phyloP scores from a whole-genome alignment of 345 rosid genomes.

The Eucalyptus dawsonii region DNA sequence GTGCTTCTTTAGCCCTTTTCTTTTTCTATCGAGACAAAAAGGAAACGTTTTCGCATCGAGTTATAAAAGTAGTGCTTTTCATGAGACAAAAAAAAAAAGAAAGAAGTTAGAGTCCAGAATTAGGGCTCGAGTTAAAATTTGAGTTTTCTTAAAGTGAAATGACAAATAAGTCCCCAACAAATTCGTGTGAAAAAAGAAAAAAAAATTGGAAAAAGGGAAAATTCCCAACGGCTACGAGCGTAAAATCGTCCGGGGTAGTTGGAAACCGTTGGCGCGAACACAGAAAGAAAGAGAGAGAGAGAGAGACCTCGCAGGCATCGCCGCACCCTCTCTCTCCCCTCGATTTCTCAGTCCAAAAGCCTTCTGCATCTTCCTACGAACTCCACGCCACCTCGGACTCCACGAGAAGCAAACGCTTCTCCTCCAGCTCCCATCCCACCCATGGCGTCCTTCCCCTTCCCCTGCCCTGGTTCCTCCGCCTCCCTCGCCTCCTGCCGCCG shows the following conservation, averaged over 20 bases:
- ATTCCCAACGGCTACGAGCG: not conserved
- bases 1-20: not conserved
- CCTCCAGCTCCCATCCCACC: not conserved
- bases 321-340: not conserved
- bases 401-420: not conserved
- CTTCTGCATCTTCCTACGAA: not conserved
- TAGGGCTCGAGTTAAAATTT: not conserved
- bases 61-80: not conserved
- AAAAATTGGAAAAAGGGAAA: not conserved
- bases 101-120: rapidly evolving
- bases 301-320: not conserved
- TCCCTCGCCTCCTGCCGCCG: not conserved
- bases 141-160: not conserved
- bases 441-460: not conserved
- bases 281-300: not conserved
- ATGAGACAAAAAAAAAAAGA: not conserved
- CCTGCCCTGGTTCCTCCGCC: not conserved
- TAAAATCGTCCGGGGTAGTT: not conserved
- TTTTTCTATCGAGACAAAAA: not conserved
- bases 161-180: not conserved
- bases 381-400: not conserved
- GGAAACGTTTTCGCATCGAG: rapidly evolving
- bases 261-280: not conserved
- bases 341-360: not conserved
- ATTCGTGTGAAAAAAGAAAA: not conserved